Evolutionary conservation across 345 rosid genomes (phyloP), one percentile per base, ranked within the genome.

Genomic region (Moricandia arvensis): DNA sequence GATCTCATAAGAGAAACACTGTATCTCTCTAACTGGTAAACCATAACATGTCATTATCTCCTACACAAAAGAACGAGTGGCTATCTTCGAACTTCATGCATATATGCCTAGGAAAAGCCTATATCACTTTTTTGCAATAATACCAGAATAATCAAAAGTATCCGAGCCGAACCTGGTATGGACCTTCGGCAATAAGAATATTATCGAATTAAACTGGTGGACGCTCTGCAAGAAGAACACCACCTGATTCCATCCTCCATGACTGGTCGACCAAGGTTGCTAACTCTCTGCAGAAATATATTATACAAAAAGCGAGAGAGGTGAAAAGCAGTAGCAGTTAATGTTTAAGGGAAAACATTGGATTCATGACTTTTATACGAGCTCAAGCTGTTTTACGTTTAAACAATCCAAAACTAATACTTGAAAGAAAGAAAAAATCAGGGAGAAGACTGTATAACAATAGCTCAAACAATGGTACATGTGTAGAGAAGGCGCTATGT

Each of bases 221-320:
- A 5, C 35, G 77, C 74, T 88, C 97, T 77, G 90, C 88, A 68
- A 55, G 75, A 59, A 91, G 79, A 80, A 84, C 71, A 77, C 97
- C 97, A 38, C 91, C 96, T 88, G 91, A 88, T 75, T 88, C 91
- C 96, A 91, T 94, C 80, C 90, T 88, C 96, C 97, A 91, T 47
- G 97, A 90, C 71, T 63, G 87, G 85, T 91, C 97, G 57, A 89
- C 96, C 72, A 94, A 81, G 67, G 83, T 62, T 57, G 84, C 80
- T 78, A 91, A 75, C 83, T 94, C 99, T 75, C 97, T 90, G 84
- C 55, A 68, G 35, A 41, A 59, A 49, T 54, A 61, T 59, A 59
- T 54, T 17, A 72, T 35, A 71, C 68, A 47, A 63, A 70, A 57
- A 26, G 41, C 8, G 0, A 51, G 38, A 63, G 18, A 69, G 5